Base-by-base conservation (phyloP, 306 rosid species). In the Corylus heterophylla region DNA sequence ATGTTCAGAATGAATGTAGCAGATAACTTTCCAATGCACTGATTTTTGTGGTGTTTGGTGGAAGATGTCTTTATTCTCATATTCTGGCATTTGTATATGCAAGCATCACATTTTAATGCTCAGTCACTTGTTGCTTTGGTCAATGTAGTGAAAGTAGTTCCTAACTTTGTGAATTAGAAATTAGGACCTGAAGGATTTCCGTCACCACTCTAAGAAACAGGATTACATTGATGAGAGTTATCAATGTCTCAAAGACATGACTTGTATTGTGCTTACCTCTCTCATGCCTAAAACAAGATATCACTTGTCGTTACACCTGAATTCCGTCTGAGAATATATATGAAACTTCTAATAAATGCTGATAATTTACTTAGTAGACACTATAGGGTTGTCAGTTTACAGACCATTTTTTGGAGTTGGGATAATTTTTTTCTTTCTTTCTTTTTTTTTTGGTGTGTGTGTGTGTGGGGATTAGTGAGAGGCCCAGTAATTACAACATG, bases 1-100 rank as follows among this genome's bases (percentile, higher is more conserved):
- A 17, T 52, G 31, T 68, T 70, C 12, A 25, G 55, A 13, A 47
- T 13, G 54, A 22, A 70, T 18, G 35, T 44, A 10, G 5, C 31
- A 9, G 12, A 22, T 16, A 17, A 39, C 8, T 11, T 39, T 47
- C 25, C 49, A 18, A 67, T 67, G 8, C n/a, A 63, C 12, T 39
- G 13, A 67, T 73, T 48, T 73, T 20, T 20, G 35, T 49, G 58
- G 59, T 71, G 54, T 13, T 71, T 49, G 35, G 56, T 47, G 74
- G 11, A 39, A 17, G 50, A 8, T 67, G 50, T 59, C 39, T 59
- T 59, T 59, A 13, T 64, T 31, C 47, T 64, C 70, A 35, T 14
- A 64, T 7, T 69, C 37, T 27, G 22, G 72, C 22, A 18, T 47
- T 50, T 50, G 22, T 71, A 14, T 71, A 49, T 5, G 12, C 4